A percentile compares a stretch with the other conserved stretches of the same genome.
Conservation (phyloP, 352 stramenopile genomes). For the Phytophthora pluvialis region DNA sequence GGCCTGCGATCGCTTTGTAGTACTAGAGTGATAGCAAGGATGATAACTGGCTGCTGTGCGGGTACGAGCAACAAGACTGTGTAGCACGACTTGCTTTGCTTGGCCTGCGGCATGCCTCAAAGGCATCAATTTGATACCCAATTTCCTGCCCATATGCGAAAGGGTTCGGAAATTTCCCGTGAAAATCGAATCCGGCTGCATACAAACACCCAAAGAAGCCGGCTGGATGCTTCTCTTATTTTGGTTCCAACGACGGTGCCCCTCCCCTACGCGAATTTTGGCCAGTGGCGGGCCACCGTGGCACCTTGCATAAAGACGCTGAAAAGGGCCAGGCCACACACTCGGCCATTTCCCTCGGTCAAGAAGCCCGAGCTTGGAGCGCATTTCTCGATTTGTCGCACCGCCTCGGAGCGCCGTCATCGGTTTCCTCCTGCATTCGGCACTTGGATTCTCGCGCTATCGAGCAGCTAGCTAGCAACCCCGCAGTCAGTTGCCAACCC, state of each 20-base stretch:
- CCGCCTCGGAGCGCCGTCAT: neutral
- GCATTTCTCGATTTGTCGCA: conserved; percentile 33
- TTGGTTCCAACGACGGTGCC: neutral
- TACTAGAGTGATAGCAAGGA: no score
- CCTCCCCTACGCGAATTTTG: conserved; percentile 15
- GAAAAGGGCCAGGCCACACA: conserved; percentile 13
- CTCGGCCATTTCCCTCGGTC: neutral
- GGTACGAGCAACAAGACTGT: no score
- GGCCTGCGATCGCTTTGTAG: neutral
- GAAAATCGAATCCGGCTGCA: neutral
- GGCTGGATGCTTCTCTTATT: conserved; percentile 11
- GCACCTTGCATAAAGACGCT: conserved; percentile 20
- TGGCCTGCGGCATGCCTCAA: no score
- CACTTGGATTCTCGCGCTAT: conserved; percentile 10
- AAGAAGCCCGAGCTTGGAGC: conserved; percentile 13
- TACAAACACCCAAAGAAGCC: conserved; percentile 8
- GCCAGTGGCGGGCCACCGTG: conserved; percentile 11
- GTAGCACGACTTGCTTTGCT: no score
- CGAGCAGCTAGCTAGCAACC: neutral
- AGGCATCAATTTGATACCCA: neutral
- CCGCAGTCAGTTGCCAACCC: conserved; percentile 14
- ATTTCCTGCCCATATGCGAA: conserved; percentile 18
- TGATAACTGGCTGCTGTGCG: no score
- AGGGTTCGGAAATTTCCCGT: neutral
- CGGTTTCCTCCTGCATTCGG: conserved; percentile 20